Percentiles rank a stretch among this genome's conserved stretches.
phyloP scores from a whole-genome alignment of 2,329 filamentous ascomycete genomes.

The Verticillium nonalfalfae region DNA sequence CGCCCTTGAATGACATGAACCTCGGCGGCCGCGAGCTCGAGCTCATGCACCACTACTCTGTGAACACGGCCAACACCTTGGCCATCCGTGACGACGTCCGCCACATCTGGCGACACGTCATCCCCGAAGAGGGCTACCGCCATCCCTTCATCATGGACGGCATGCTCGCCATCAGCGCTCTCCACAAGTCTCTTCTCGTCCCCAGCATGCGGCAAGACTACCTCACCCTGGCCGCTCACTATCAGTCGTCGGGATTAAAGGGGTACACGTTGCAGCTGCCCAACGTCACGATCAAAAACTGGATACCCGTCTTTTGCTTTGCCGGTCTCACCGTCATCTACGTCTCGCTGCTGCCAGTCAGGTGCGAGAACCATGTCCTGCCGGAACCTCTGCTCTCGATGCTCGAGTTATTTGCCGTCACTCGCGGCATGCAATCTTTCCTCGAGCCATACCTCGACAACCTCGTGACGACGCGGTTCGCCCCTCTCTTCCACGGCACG shows the following conservation, averaged over 20 bases:
- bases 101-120: conserved; percentile 18
- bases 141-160: conserved; percentile 22
- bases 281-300: conserved; percentile 11
- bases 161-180: conserved; percentile 19
- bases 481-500: background rate
- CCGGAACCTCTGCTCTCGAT: background rate
- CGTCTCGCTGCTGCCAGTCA: conserved; percentile 7
- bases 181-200: conserved; percentile 21
- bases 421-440: conserved; percentile 2
- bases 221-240: conserved; percentile 18
- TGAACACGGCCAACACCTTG: conserved; percentile 16
- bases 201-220: conserved; percentile 17
- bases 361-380: background rate
- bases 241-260: conserved; percentile 20
- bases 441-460: background rate
- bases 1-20: background rate
- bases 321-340: conserved; percentile 28
- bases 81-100: conserved; percentile 14
- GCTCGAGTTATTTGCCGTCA: conserved; percentile 5
- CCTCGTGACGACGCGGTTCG: background rate
- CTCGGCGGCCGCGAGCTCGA: conserved; percentile 14
- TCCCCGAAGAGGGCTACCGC: conserved; percentile 19
- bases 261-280: conserved; percentile 16
- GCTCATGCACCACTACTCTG: conserved; percentile 23
- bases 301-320: conserved; percentile 30